phyloP scores from a whole-genome alignment of 2,329 filamentous ascomycete species.

The Aureobasidium sp. region DNA sequence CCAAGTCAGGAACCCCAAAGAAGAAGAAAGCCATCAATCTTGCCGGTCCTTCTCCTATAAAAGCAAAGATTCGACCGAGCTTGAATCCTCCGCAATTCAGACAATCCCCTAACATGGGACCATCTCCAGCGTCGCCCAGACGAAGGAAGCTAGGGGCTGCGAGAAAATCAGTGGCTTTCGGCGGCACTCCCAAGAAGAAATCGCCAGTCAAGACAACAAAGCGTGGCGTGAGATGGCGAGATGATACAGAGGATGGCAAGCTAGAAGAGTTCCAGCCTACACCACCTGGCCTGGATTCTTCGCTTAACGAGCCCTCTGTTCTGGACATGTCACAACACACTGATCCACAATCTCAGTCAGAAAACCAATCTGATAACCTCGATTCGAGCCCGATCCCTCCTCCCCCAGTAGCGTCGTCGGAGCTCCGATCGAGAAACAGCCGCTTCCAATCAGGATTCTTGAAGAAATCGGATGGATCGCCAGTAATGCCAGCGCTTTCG shows the following conservation, averaged over 20 bases:
- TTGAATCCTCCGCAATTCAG: slow-evolving; percentile 13
- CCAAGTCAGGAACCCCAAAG: slow-evolving; percentile 69
- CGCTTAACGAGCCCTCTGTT: slow-evolving; percentile 40
- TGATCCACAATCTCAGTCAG: slow-evolving; percentile 28
- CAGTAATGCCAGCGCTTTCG: slow-evolving; percentile 53
- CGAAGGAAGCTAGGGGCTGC: slow-evolving; percentile 59
- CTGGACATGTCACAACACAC: slow-evolving; percentile 29
- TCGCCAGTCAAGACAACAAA: slow-evolving; percentile 53
- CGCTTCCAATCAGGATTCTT: slow-evolving; percentile 88
- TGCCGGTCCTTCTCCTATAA: slow-evolving; percentile 42
- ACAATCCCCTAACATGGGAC: slow-evolving; percentile 17
- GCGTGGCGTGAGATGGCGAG: slow-evolving; percentile 82
- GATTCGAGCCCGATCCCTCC: slow-evolving; percentile 53
- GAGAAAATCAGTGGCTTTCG: slow-evolving; percentile 63
- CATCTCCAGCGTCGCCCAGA: slow-evolving; percentile 68
- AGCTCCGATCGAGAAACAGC: slow-evolving; percentile 43
- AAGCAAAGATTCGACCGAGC: slow-evolving; percentile 35
- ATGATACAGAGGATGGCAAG: slow-evolving; percentile 79
- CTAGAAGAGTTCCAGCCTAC: slow-evolving; percentile 90
- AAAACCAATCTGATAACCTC: slow-evolving; percentile 20
- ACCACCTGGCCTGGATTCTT: slow-evolving; percentile 60
- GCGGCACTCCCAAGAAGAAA: slow-evolving; percentile 79
- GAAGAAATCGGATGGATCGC: slow-evolving; percentile 51
- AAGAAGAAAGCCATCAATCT: slow-evolving; percentile 50
- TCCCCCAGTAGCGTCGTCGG: slow-evolving; percentile 52